Conservation (phyloP, 345 rosid genomes). For the Luvunga scandens region DNA sequence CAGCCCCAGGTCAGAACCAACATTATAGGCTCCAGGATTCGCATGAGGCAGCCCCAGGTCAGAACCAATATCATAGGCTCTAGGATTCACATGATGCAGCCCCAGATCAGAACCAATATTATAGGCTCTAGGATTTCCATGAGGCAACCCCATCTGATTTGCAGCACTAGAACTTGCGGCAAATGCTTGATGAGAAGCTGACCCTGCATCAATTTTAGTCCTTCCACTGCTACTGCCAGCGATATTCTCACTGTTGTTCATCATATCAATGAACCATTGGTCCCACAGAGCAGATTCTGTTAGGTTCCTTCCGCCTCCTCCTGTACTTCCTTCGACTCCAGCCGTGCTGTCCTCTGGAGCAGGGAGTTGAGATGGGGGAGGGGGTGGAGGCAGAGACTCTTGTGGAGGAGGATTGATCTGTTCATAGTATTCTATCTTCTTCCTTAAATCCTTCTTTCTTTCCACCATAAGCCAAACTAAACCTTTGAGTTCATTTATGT, state of each 20-base stretch:
- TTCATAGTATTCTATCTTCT: slow-evolving; percentile 4
- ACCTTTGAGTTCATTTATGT: background rate
- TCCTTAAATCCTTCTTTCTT: slow-evolving; percentile 20
- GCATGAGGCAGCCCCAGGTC: background rate
- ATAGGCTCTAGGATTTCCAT: background rate
- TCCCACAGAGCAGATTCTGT: background rate
- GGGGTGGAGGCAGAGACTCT: background rate
- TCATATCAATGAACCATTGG: slow-evolving; percentile 4
- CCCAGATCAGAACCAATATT: background rate
- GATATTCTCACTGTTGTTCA: background rate
- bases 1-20: background rate
- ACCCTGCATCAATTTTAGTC: background rate
- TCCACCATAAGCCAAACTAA: slow-evolving; percentile 27
- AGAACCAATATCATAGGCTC: background rate
- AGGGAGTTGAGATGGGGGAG: background rate
- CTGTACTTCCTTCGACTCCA: background rate
- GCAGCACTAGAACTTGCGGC: background rate
- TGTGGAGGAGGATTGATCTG: slow-evolving; percentile 7
- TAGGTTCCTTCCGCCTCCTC: background rate
- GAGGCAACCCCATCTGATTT: background rate
- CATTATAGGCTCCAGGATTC: background rate
- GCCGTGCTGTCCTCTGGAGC: background rate
- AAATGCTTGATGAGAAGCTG: background rate
- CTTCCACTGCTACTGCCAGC: background rate
- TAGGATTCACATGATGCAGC: background rate